These are phyloP conservation scores for Solanum lignicaule DNA, from an alignment of 257 asterid genomes.

Conservation along the genomic window DNA sequence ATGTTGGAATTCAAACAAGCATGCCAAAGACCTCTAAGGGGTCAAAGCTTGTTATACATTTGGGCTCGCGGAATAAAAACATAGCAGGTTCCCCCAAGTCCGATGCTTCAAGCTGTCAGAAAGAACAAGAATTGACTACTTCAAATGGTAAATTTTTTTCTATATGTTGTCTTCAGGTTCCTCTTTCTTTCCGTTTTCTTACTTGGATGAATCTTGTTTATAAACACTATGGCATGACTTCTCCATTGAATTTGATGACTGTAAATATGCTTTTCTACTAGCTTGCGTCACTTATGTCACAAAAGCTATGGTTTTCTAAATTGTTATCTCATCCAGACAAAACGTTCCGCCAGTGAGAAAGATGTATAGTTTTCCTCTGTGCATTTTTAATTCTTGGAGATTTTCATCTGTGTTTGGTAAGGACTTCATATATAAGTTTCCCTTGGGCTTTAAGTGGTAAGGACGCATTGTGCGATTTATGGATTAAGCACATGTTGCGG, in stretches of 20 bases:
- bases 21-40: constrained; percentile 46
- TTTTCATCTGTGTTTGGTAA: not conserved
- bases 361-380: not conserved
- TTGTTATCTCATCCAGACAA: not conserved
- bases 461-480: not conserved
- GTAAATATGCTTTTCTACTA: not conserved
- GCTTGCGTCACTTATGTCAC: not conserved
- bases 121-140: constrained; percentile 41
- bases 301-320: not conserved
- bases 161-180: not conserved
- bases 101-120: constrained; percentile 49
- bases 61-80: constrained; percentile 66
- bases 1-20: constrained; percentile 27
- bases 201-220: not conserved
- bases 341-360: not conserved
- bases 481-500: not conserved
- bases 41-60: constrained; percentile 85
- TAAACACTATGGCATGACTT: not conserved
- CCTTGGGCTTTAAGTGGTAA: not conserved
- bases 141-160: constrained; percentile 40
- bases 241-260: not conserved
- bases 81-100: constrained; percentile 40
- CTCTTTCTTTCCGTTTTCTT: not conserved
- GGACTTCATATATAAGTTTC: not conserved
- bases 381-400: not conserved